Evolutionary conservation across 805 yeast genomes (phyloP).

Genomic region (Grigorovia yakushimaensis): DNA sequence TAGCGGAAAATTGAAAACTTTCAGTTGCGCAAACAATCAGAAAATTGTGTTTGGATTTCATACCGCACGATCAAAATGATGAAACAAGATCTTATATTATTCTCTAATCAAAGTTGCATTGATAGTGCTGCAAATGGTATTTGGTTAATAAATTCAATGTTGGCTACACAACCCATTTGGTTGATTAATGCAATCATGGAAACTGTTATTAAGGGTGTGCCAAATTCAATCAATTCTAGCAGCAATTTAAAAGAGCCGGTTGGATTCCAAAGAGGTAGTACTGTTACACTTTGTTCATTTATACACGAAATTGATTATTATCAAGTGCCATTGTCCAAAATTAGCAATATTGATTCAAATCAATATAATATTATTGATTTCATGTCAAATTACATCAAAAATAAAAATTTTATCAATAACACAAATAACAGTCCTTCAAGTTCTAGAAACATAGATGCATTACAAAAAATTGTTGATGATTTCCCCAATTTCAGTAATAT

Average conservation of each 20-base stretch:
- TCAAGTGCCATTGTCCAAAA: constrained; percentile 12
- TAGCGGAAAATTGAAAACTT: too few species aligned
- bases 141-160: constrained; percentile 32
- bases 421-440: background rate
- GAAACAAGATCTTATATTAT: constrained; percentile 50
- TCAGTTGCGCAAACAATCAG: too few species aligned
- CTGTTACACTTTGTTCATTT: constrained; percentile 19
- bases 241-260: background rate
- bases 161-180: constrained; percentile 60
- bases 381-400: constrained; percentile 36
- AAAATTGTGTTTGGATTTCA: too few species aligned
- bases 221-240: constrained; percentile 31
- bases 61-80: background rate
- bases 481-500: constrained; percentile 29
- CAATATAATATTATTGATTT: constrained; percentile 34
- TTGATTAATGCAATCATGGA: constrained; percentile 47
- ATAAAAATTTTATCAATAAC: constrained; percentile 19
- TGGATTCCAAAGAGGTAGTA: background rate
- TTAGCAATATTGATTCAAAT: constrained; percentile 13
- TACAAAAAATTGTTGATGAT: constrained; percentile 58
- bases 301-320: constrained; percentile 17
- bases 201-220: constrained; percentile 35
- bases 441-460: constrained; percentile 34
- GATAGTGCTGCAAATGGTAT: constrained; percentile 14
- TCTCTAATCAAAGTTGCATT: constrained; percentile 38